These are phyloP conservation scores for Pseudomassariella vexata DNA, from an alignment of 2,329 filamentous ascomycete species.

Conservation along the genomic window DNA sequence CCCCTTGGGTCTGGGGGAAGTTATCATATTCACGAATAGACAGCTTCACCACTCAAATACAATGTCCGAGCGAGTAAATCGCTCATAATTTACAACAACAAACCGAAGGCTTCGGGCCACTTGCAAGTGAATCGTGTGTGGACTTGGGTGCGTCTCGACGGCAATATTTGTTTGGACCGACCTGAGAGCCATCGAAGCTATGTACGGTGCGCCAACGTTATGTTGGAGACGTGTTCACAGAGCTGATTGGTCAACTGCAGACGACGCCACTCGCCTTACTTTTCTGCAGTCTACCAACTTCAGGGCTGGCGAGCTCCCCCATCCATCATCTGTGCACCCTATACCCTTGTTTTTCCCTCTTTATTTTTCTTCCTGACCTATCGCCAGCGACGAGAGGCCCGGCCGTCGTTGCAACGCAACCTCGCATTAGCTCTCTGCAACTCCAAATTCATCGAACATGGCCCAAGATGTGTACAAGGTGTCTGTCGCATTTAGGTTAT, in stretches of 20 bases:
- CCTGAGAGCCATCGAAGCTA: background rate
- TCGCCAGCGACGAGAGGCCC: no score
- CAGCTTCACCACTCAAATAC: slow-evolving; percentile 21
- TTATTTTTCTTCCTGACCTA: no score
- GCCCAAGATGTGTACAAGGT: no score
- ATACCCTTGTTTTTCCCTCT: no score
- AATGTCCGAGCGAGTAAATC: slow-evolving; percentile 16
- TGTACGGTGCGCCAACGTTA: background rate
- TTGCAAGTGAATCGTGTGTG: background rate
- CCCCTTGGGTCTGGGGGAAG: slow-evolving; percentile 16
- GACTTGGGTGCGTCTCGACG: background rate
- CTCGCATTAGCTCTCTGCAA: no score
- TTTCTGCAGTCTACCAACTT: slow-evolving; percentile 14
- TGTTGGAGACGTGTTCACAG: slow-evolving; percentile 1
- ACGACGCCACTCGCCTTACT: slow-evolving; percentile 26
- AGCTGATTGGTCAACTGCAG: slow-evolving; percentile 18
- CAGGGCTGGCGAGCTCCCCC: no score
- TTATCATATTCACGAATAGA: slow-evolving; percentile 15
- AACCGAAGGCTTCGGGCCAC: no score
- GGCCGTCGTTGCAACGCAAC: no score
- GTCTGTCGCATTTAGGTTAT: no score
- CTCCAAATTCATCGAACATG: no score
- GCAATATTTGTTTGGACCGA: background rate
- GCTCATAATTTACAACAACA: background rate
- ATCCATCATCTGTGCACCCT: no score